These are phyloP conservation scores for Aspergillus coremiiformis DNA, from an alignment of 495 filamentous ascomycete species.

Conservation along the genomic window DNA sequence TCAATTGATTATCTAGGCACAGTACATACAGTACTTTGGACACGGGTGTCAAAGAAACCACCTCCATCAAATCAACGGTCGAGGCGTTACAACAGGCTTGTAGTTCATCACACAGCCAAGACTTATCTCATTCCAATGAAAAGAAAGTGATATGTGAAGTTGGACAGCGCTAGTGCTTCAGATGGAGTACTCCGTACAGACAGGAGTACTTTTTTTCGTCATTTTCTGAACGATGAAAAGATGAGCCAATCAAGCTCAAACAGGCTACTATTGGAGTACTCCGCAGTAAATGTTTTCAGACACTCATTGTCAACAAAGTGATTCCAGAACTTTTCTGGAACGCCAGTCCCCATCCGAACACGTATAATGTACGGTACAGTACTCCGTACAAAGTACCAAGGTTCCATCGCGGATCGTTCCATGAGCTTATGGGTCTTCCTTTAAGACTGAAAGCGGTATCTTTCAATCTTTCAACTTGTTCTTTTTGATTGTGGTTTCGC, in stretches of 20 bases:
- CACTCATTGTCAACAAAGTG: not conserved
- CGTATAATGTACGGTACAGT: not conserved
- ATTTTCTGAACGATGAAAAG: not conserved
- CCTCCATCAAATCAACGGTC: not conserved
- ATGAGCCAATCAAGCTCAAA: not conserved
- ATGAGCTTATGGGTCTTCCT: slow-evolving; percentile 13
- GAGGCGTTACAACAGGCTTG: not conserved
- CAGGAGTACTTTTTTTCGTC: not conserved
- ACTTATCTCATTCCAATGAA: not conserved
- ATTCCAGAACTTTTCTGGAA: slow-evolving; percentile 12
- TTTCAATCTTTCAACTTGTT: no score
- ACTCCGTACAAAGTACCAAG: no score
- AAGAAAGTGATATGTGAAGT: not conserved
- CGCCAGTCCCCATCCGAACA: no score
- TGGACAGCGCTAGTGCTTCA: not conserved
- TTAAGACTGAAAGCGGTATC: slow-evolving; percentile 13
- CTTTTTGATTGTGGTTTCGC: not conserved
- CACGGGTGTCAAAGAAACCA: not conserved
- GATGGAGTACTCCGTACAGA: no score
- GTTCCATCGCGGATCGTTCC: slow-evolving; percentile 23
- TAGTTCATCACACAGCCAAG: not conserved
- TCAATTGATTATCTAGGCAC: not conserved
- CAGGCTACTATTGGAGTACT: not conserved
- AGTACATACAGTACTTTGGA: no score
- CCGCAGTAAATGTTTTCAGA: not conserved